These are phyloP conservation scores for Spiraea crenata DNA, from an alignment of 331 rosid species.

Conservation along the genomic window DNA sequence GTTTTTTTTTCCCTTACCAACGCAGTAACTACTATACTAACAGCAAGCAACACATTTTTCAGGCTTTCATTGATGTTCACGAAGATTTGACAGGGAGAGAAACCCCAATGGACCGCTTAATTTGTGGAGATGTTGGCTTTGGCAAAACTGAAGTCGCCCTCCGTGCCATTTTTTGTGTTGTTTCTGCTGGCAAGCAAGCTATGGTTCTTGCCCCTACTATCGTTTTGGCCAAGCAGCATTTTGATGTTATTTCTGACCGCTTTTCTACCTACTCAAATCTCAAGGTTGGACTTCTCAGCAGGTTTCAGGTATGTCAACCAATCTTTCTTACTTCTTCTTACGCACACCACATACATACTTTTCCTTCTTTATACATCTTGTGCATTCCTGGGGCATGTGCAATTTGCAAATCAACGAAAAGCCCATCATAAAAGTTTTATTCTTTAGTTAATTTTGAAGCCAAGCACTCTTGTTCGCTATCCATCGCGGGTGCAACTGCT, in stretches of 20 bases:
- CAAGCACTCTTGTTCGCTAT: no score
- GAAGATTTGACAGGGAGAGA: slow-evolving; percentile 77
- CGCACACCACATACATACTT: neutral
- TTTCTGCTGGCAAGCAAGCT: slow-evolving; percentile 81
- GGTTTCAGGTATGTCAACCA: slow-evolving; percentile 74
- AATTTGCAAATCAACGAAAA: slow-evolving; percentile 3
- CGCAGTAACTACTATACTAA: no score
- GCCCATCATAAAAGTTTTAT: no score
- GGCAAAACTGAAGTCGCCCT: slow-evolving; percentile 98
- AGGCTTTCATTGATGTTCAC: slow-evolving; percentile 92
- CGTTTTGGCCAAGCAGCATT: slow-evolving; percentile 95
- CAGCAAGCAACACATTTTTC: slow-evolving; percentile 18
- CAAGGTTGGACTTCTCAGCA: slow-evolving; percentile 77
- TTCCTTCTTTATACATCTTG: neutral
- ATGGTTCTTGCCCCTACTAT: slow-evolving; percentile 97
- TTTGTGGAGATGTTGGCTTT: slow-evolving; percentile 98
- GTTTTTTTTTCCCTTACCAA: neutral
- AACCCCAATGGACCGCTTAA: slow-evolving; percentile 95
- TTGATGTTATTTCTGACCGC: slow-evolving; percentile 75
- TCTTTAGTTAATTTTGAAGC: no score
- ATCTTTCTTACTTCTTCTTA: neutral
- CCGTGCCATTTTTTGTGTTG: slow-evolving; percentile 81
- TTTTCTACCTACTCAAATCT: slow-evolving; percentile 65
- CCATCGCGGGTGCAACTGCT: neutral
- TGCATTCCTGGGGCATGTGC: neutral